Base-by-base conservation (phyloP, 805 yeast genomes). In the Ogataea ganodermae region DNA sequence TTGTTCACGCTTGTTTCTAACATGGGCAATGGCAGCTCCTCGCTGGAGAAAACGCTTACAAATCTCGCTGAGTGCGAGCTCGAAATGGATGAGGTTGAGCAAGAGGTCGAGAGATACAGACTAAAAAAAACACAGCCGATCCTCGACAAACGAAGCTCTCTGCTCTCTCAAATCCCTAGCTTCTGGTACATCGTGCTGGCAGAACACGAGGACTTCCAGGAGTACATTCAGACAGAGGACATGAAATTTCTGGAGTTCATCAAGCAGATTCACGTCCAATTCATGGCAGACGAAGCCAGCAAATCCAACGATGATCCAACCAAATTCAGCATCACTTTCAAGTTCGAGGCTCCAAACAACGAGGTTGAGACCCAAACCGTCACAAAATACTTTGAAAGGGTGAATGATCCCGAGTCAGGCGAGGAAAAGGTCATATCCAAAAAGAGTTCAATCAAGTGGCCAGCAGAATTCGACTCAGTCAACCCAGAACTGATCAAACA, bases 101-200 rank as follows among this genome's bases (percentile, higher is more conserved):
- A 75, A 40, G 79, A 80, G 21, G 81, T 81, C 20, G 84, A 84
- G 56, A 64, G 76, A 36, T 77, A 68, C 51, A 72, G 86, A 42
- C 63, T 84, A 31, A 65, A 67, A 40, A 67, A 76, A 24, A 75
- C 89, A 6, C 77, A 75, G 52, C 78, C 81, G 16, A 71, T 87
- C 6, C 89, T 80, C 60, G 70, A 62, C 5, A 66, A 75, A 48
- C 73, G 97, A 56, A 73, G 87, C 20, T 70, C 58, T 6, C 67
- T 76, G n/a, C 71, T 83, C 13, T 46, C 57, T 4, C 63, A 72
- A 3, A 78, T 90, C 35, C 89, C 91, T 1, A 79, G 79, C 53
- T 90, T 92, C 65, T 92, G 98, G 98, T 84, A 86, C 58, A 78
- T 85, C 44, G 96, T 87, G 0, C 67, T 92, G 9, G 89, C 91